Evolutionary conservation across 306 rosid genomes (phyloP).

Genomic region (Neltuma alba): DNA sequence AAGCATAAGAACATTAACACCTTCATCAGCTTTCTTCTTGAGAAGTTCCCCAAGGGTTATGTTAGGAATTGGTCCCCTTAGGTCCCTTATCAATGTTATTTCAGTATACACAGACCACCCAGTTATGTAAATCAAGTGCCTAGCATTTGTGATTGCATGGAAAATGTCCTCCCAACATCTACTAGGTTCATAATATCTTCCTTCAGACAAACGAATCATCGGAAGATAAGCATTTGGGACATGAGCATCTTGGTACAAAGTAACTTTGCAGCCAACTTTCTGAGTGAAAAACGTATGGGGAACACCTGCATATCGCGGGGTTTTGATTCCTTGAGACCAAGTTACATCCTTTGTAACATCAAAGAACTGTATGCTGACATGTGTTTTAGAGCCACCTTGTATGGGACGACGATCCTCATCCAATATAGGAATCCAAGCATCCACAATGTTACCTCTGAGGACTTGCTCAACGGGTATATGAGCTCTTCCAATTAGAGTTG

Average conservation of each 20-base stretch:
- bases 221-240: slow-evolving; percentile 37
- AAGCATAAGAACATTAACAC: slow-evolving; percentile 74
- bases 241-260: slow-evolving; percentile 91
- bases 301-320: slow-evolving; percentile 58
- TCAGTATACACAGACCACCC: slow-evolving; percentile 82
- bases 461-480: slow-evolving; percentile 60
- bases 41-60: slow-evolving; percentile 71
- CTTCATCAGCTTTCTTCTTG: slow-evolving; percentile 73
- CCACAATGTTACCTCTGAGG: slow-evolving; percentile 35
- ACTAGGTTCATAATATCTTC: slow-evolving; percentile 21
- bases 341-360: slow-evolving; percentile 38
- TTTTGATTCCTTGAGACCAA: slow-evolving; percentile 68
- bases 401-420: slow-evolving; percentile 54
- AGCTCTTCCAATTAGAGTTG: slow-evolving; percentile 87
- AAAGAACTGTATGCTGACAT: slow-evolving; percentile 53
- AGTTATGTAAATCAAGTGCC: slow-evolving; percentile 67
- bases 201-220: slow-evolving; percentile 8
- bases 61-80: slow-evolving; percentile 8
- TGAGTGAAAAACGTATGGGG: slow-evolving; percentile 64
- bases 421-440: slow-evolving; percentile 51
- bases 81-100: slow-evolving; percentile 66
- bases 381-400: slow-evolving; percentile 51
- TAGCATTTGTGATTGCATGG: slow-evolving; percentile 64
- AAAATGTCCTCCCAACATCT: slow-evolving; percentile 89
- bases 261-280: slow-evolving; percentile 58